Evolutionary conservation across 441 rosid genomes (phyloP), one percentile per base, ranked within the genome.

Genomic region (Mallotus repandus): DNA sequence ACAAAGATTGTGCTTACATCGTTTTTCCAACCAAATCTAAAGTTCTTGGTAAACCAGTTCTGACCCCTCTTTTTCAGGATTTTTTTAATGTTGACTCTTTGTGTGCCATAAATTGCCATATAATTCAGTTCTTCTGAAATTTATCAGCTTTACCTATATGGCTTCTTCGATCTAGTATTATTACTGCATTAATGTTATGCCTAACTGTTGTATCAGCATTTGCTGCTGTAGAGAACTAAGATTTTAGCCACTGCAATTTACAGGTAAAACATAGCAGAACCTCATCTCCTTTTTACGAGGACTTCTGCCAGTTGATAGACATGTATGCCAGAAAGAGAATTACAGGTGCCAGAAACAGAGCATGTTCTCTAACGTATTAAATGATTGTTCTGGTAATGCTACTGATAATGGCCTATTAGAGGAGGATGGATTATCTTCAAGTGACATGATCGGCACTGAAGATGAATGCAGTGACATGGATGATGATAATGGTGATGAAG

Each of bases 211-310:
- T 54, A 45, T 65, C 68, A 15, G 18, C 38, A 38, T 53, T 32
- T 48, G 21, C 59, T 53, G 35, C 54, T 4, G 61, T 43, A 11
- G 58, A 19, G 7, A 54, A 41, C 65, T 63, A 56, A 54, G 54
- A 53, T n/a, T 4, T 43, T 61, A 32, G 43, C 41, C 9, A 11
- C 74, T 87, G 77, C 72, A 71, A 64, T 82, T 61, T 72, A 74
- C 89, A 92, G 97, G 92, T 94, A 68, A 91, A 86, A 79, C 91
- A 94, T 82, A 85, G 95, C 84, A 86, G 83, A 83, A 90, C 97
- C 54, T 85, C 90, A 79, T 85, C 84, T 58, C 67, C 82, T 54
- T 69, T 86, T 62, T 89, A 96, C 73, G 83, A 77, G 64, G 95
- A 94, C 80, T 88, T 94, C 77, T 11, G 75, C 67, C 81, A 81